A percentile compares a stretch with the other conserved stretches of the same genome.
These are phyloP conservation scores for Viola pubescens DNA, from an alignment of 441 rosid species.

Conservation along the genomic window DNA sequence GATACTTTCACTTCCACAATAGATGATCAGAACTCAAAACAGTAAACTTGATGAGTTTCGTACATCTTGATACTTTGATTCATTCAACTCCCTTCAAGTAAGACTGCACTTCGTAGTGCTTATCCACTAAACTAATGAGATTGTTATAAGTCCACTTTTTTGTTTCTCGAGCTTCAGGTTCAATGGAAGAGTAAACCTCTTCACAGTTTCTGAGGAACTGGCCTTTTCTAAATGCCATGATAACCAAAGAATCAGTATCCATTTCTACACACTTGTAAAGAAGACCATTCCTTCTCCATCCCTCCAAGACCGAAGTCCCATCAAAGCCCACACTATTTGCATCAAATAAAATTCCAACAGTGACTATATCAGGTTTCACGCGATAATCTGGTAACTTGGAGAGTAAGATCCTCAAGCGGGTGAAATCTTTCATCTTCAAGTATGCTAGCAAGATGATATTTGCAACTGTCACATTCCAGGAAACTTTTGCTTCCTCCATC, in stretches of 20 bases:
- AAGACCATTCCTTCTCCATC: conserved; percentile 51
- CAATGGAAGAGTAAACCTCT: conserved; percentile 28
- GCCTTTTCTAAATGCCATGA: conserved; percentile 57
- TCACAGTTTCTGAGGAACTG: conserved; percentile 43
- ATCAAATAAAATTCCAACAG: conserved; percentile 53
- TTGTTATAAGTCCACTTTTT: conserved; percentile 36
- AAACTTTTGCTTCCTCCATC: conserved; percentile 46
- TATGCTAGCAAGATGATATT: conserved; percentile 49
- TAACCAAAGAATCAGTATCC: conserved; percentile 58
- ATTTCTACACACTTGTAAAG: conserved; percentile 42
- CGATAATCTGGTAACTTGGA: conserved; percentile 19
- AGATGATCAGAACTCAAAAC: no score
- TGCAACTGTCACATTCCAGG: conserved; percentile 40
- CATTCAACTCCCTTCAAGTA: background rate
- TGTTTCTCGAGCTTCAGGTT: conserved; percentile 27
- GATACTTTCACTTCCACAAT: no score
- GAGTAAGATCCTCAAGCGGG: conserved; percentile 28
- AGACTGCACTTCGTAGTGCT: conserved; percentile 15
- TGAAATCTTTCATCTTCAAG: conserved; percentile 52
- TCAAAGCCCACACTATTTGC: conserved; percentile 37
- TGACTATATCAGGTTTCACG: conserved; percentile 60
- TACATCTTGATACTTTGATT: background rate
- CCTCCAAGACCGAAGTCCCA: conserved; percentile 31
- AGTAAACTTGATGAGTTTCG: conserved; percentile 9
- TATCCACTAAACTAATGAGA: conserved; percentile 39